Base-by-base conservation (phyloP, 352 stramenopile species). In the Thalassiosira sp. region DNA sequence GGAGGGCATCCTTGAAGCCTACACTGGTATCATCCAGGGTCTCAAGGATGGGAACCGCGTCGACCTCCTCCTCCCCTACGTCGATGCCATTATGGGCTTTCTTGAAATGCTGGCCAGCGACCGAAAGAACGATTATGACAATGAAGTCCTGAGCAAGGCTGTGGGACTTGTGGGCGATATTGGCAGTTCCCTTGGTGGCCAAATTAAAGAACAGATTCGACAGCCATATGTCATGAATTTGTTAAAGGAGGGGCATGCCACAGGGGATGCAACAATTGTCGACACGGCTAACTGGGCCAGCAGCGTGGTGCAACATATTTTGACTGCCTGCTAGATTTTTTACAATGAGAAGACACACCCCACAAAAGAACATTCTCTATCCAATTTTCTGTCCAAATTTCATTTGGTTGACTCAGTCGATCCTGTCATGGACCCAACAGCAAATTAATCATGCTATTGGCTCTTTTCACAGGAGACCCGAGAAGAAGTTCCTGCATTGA, bases 1-100 rank as follows among this genome's bases (percentile, higher is more conserved):
- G 52, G 94, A 98, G 75, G 94, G 92, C 68, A 96, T 99, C 42
- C 82, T 99, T 27, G 96, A 99, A 78, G 96, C 95, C 13, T 97
- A 98, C 59, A 98, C 95, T 27, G 96, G 96, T 24, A 98, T 99
- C 73, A 85, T 98, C 16, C 95, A 98, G 78, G 96, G 96, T 16
- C 88, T 98, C 3, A 92, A 93, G 25, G 95, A 95, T 64, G 95
- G 90, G 18, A 91, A 95, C 58, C 95, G 97, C 78, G 85, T 95
- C 0, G 75, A 90, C 33, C 70, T 97, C 43, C 81, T 98, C 58
- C 52, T 94, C 40, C 89, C 94, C 42, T 95, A 91, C 43, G 84
- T 95, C 33, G 88, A 90, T 31, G 90, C 90, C 59, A 95, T 98
- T 63, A 88, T 95, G 22, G 81, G 90, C 57, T 98, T 98, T 74